Evolutionary conservation across 192 early-diverging fungal genomes (phyloP).

Genomic region (Haplosporangium gracile): DNA sequence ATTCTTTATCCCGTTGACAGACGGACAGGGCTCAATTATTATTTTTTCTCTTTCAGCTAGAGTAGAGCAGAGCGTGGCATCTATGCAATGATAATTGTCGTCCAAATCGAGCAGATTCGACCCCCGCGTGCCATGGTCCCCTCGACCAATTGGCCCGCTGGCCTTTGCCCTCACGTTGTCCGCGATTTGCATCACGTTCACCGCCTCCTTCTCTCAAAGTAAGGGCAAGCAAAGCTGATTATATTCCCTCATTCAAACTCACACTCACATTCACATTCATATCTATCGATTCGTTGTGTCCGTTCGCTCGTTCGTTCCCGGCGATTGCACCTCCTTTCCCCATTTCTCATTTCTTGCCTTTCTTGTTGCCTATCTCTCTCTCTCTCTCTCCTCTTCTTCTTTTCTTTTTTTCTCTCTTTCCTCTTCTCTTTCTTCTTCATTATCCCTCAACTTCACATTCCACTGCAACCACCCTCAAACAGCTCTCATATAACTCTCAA

Average conservation of each 20-base stretch:
- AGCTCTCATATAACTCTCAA: neutral
- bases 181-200: conserved; percentile 48
- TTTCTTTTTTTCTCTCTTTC: neutral
- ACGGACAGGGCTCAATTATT: neutral
- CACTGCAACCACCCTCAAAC: neutral
- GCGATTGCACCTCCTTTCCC: neutral
- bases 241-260: neutral
- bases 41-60: neutral
- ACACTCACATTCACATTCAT: neutral
- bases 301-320: neutral
- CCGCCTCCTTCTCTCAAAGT: neutral
- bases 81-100: neutral
- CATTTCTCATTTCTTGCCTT: neutral
- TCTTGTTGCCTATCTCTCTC: neutral
- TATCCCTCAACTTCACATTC: neutral
- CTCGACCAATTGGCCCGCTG: conserved; percentile 38
- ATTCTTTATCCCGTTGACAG: too few species aligned
- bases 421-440: neutral
- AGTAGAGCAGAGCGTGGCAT: neutral
- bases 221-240: neutral
- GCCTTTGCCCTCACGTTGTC: conserved; percentile 31
- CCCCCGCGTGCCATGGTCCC: conserved; percentile 33
- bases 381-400: conserved; percentile 1
- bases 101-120: conserved; percentile 30
- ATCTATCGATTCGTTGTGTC: neutral